These are phyloP conservation scores for Anthracocystis panici-leucophaei DNA, from an alignment of 1,284 basidiomycete genomes.

Conservation along the genomic window DNA sequence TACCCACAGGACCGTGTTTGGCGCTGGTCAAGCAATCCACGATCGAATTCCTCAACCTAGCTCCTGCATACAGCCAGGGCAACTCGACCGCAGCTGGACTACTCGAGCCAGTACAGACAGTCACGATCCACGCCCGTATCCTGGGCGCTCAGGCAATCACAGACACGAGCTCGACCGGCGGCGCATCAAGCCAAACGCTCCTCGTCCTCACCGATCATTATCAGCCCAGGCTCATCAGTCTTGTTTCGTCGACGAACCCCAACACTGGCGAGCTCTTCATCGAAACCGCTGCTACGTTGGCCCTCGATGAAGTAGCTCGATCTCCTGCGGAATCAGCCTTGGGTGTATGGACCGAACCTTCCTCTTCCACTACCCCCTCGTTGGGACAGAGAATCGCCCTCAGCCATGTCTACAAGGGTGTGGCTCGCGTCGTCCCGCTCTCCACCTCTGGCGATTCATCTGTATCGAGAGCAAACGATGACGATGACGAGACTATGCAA, in stretches of 20 bases:
- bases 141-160: slow-evolving; percentile 31
- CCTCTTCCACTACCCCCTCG: neutral
- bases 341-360: slow-evolving; percentile 35
- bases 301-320: slow-evolving; percentile 53
- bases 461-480: neutral
- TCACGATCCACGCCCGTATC: slow-evolving; percentile 46
- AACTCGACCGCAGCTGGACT: slow-evolving; percentile 15
- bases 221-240: slow-evolving; percentile 47
- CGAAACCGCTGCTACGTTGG: slow-evolving; percentile 35
- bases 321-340: slow-evolving; percentile 56
- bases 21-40: slow-evolving; percentile 47
- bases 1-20: slow-evolving; percentile 45
- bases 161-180: slow-evolving; percentile 9
- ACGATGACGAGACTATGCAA: slow-evolving; percentile 32
- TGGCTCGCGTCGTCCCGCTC: slow-evolving; percentile 47
- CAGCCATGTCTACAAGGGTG: slow-evolving; percentile 55
- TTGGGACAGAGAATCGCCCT: slow-evolving; percentile 34
- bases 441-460: neutral
- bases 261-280: slow-evolving; percentile 17
- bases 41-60: slow-evolving; percentile 46
- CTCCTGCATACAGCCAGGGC: neutral
- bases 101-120: slow-evolving; percentile 31
- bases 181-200: slow-evolving; percentile 18
- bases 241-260: slow-evolving; percentile 10
- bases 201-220: slow-evolving; percentile 62